Conservation (phyloP, 345 rosid species). For the Lagerstroemia speciosa region DNA sequence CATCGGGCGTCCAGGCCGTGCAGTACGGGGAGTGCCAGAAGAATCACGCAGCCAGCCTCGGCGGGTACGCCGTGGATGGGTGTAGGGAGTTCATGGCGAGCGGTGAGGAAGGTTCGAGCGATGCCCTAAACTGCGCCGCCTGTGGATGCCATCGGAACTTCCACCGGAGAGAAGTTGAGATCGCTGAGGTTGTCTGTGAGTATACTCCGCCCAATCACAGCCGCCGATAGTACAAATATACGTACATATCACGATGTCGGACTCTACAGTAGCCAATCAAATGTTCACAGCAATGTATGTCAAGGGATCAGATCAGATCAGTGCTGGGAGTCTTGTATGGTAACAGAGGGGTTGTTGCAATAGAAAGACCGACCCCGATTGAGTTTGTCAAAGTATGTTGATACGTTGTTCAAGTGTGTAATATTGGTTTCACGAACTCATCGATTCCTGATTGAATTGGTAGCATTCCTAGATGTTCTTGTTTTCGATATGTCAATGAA, state of each 20-base stretch:
- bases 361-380: neutral
- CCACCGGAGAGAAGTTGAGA: slow-evolving; percentile 19
- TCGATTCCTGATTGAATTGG: neutral
- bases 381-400: neutral
- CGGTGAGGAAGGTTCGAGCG: slow-evolving; percentile 13
- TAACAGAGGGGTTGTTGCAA: neutral
- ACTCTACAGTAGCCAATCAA: neutral
- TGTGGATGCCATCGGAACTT: slow-evolving; percentile 21
- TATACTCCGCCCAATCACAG: slow-evolving; percentile 13
- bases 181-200: slow-evolving; percentile 19
- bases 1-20: slow-evolving; percentile 6
- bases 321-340: neutral
- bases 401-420: neutral
- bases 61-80: slow-evolving; percentile 21
- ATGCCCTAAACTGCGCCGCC: slow-evolving; percentile 18
- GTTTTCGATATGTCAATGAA: neutral
- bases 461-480: neutral
- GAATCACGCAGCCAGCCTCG: slow-evolving; percentile 20
- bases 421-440: neutral
- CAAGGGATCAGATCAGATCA: neutral
- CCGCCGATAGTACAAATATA: slow-evolving; percentile 8
- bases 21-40: slow-evolving; percentile 19
- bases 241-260: no score
- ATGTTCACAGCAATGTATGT: neutral
- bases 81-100: slow-evolving; percentile 20